A percentile compares a stretch with the other conserved stretches of the same genome.
Evolutionary conservation across 2,329 filamentous ascomycete species (phyloP).

Genomic region (Nigrospora sphaerica): DNA sequence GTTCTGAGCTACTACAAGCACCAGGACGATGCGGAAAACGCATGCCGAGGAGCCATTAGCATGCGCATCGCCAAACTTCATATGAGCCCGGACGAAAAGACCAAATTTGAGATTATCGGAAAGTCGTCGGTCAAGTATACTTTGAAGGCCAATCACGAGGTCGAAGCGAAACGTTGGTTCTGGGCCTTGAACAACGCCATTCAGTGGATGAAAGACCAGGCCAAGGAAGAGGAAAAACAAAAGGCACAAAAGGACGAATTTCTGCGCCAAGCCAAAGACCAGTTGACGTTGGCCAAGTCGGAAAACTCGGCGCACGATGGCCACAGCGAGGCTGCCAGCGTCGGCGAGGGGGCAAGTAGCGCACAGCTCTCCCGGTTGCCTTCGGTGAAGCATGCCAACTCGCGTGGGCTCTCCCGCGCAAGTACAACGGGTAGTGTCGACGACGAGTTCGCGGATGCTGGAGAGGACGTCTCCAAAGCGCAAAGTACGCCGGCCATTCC

Average conservation of each 20-base stretch:
- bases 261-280: conserved; percentile 71
- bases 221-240: conserved; percentile 78
- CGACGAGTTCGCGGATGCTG: conserved; percentile 43
- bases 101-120: conserved; percentile 93
- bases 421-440: conserved; percentile 43
- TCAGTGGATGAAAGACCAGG: conserved; percentile 96
- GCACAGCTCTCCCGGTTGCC: conserved; percentile 36
- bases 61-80: conserved; percentile 93
- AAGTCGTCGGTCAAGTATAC: conserved; percentile 99
- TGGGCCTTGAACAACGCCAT: conserved; percentile 99
- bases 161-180: conserved; percentile 97
- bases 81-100: conserved; percentile 97
- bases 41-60: conserved; percentile 95
- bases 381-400: conserved; percentile 22
- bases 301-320: conserved; percentile 38
- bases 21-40: conserved; percentile 92
- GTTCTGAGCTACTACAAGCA: conserved; percentile 99
- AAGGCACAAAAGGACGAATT: conserved; percentile 68
- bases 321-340: conserved; percentile 45
- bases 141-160: conserved; percentile 93
- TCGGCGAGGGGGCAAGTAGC: conserved; percentile 38
- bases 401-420: conserved; percentile 27
- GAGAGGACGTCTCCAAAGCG: conserved; percentile 29
- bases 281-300: conserved; percentile 47
- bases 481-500: conserved; percentile 26